Base-by-base conservation (phyloP, 768 basidiomycete genomes). In the Mycena vulgaris region DNA sequence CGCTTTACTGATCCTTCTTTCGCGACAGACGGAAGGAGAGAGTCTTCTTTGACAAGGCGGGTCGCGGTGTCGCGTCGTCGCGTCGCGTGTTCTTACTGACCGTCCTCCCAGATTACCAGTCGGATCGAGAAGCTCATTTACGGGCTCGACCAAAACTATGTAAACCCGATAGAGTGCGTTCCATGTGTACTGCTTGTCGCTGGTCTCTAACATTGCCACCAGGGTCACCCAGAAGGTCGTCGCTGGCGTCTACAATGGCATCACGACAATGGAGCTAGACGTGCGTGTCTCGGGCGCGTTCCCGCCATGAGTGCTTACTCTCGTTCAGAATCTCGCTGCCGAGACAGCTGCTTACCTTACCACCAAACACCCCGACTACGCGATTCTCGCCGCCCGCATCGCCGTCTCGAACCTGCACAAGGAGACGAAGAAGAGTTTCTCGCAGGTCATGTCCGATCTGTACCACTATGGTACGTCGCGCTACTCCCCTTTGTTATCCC, bases 361-460 rank as follows among this genome's bases (percentile, higher is more conserved):
- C 6, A 99, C 97, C 30, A 96, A 95, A 74, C 96, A 97, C 78
- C 96, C 97, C 10, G 98, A 99, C 79, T 99, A 99, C 76, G 98
- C 98, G 28, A 92, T 99, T 69, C 95, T 99, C 71, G 98, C 98
- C 7, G 98, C 98, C 25, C 95, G 98, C 67, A 99, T 99, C 62
- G 98, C 98, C 64, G 96, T 99, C 76, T 98, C 97, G 56, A 99
- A 99, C 79, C 84, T 99, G 14, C 98, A 99, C 89, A 99, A 99
- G 78, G 97, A 99, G 84, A 99, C 98, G 21, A 98, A 96, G 85
- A 99, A 99, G 87, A 94, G 84, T 75, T 99, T 99, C 80, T 96
- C 95, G 1, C 89, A 92, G 68, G 97, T 99, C 72, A 88, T 99
- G 77, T 90, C 90, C 68, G 97, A 99, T 78, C 84, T 99, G 40